A percentile compares a stretch with the other conserved stretches of the same genome.
Conservation (phyloP, 2,329 filamentous ascomycete genomes). For the Cladosporium sp. region DNA sequence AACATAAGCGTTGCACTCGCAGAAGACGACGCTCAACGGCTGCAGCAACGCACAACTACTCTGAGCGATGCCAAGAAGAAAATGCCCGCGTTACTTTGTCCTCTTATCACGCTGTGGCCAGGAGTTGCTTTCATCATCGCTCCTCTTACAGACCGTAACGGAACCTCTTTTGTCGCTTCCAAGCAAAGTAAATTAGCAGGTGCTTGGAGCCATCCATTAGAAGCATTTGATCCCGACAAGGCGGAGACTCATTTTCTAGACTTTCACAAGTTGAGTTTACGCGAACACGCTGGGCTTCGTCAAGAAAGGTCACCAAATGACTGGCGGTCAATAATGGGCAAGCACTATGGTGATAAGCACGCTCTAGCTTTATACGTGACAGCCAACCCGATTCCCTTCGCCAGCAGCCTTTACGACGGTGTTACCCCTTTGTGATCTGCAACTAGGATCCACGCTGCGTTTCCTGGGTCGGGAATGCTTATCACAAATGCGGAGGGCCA, state of each 20-base stretch:
- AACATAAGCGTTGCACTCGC: no score
- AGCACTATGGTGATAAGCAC: neutral
- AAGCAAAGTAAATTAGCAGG: neutral
- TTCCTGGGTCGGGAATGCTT: neutral
- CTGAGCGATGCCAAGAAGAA: neutral
- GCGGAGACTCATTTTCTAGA: neutral
- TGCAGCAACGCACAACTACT: neutral
- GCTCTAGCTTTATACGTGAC: neutral
- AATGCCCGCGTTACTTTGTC: neutral
- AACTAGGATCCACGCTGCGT: neutral
- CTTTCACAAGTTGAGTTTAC: neutral
- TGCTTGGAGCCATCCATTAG: neutral
- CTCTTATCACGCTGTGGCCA: neutral
- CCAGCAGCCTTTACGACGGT: neutral
- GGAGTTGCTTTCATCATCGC: neutral
- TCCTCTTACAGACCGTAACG: neutral
- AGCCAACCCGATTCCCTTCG: neutral
- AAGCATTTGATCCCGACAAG: neutral
- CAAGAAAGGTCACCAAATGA: neutral
- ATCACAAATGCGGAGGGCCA: neutral
- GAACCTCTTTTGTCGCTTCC: neutral
- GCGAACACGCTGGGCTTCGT: neutral
- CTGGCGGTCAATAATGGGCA: neutral
- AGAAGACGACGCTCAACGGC: no score
- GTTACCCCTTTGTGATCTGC: neutral